Conservation (phyloP, 2,329 filamentous ascomycete species). For the Fusarium sp. region DNA sequence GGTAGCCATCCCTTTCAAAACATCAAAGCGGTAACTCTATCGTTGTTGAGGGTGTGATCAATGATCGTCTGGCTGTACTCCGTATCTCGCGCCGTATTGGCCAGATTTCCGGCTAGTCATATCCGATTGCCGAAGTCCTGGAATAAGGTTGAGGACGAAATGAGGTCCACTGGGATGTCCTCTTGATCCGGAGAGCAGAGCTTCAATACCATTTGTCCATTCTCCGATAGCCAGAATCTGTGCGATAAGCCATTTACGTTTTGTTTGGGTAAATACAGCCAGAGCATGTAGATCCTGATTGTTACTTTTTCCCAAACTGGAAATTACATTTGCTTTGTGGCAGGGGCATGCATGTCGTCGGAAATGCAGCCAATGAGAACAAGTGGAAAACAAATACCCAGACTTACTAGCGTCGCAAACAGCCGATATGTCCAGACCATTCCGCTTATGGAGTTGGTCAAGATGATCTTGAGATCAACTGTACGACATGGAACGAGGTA, state of each 20-base stretch:
- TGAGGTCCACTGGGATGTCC: not conserved
- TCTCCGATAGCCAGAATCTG: not conserved
- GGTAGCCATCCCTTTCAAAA: too few species aligned
- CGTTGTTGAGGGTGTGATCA: not conserved
- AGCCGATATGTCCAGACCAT: not conserved
- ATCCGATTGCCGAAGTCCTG: not conserved
- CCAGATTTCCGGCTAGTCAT: not conserved
- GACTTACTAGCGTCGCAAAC: accelerated
- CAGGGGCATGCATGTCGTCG: not conserved
- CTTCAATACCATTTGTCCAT: not conserved
- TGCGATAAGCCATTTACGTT: too few species aligned
- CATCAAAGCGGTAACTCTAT: not conserved
- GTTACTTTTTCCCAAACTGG: not conserved
- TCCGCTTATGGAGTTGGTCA: not conserved
- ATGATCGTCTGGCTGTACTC: accelerated
- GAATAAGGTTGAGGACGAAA: not conserved
- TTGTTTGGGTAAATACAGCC: not conserved
- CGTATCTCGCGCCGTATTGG: not conserved
- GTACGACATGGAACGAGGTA: not conserved
- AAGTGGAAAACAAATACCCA: not conserved
- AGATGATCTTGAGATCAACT: not conserved
- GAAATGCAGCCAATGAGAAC: not conserved
- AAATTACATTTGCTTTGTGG: not conserved
- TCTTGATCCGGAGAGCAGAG: too few species aligned
- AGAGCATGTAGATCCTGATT: too few species aligned